Evolutionary conservation across 31 red algal genomes (phyloP).

Genomic region (Odonthalia washingtoniensis): DNA sequence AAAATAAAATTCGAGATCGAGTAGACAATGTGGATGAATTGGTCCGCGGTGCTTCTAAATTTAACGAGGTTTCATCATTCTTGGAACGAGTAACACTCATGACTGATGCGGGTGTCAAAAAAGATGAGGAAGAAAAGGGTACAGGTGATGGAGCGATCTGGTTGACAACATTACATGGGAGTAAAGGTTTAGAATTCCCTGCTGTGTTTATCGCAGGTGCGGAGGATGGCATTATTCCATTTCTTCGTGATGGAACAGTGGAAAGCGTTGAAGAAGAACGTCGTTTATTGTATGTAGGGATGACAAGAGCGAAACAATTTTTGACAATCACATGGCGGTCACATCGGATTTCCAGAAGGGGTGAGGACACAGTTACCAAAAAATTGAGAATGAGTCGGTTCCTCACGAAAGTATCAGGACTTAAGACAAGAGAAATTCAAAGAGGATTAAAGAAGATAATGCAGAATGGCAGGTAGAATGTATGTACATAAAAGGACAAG

Average conservation of each 20-base stretch:
- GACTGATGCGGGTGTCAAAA: background rate
- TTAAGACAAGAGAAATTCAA: no score
- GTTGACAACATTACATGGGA: conserved; percentile 84
- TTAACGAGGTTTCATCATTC: background rate
- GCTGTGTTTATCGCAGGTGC: conserved; percentile 79
- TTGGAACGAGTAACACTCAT: conserved; percentile 57
- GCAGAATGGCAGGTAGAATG: no score
- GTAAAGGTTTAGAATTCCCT: conserved; percentile 90
- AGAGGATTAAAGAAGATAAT: no score
- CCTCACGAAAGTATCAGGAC: no score
- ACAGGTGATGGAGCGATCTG: conserved; percentile 42
- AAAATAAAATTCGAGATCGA: conserved; percentile 60
- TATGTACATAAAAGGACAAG: no score
- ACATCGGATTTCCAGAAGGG: no score
- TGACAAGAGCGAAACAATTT: conserved; percentile 80
- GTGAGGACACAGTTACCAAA: no score
- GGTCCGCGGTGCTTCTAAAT: conserved; percentile 8
- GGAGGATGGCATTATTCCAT: conserved; percentile 74
- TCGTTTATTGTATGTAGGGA: conserved; percentile 86
- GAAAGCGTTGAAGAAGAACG: conserved; percentile 77
- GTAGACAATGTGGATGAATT: conserved; percentile 61
- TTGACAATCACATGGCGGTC: conserved; percentile 16
- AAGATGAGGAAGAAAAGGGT: conserved; percentile 9
- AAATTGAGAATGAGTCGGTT: no score
- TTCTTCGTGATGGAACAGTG: background rate